Evolutionary conservation across 2,329 filamentous ascomycete genomes (phyloP).

Genomic region (Aspergillus costaricaensis): DNA sequence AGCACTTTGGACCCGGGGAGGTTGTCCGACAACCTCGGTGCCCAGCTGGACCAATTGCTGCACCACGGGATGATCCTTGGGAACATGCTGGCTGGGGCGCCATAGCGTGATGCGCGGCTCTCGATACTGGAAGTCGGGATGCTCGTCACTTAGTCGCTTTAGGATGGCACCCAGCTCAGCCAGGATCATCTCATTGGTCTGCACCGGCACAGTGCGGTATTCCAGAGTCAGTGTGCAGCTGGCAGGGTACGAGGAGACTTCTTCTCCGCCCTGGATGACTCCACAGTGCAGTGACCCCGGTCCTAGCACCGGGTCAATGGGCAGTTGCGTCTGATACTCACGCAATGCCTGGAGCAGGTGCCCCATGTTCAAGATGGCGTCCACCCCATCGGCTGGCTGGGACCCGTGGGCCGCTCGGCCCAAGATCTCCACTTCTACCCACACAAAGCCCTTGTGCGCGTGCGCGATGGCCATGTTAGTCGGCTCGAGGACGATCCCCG

Average conservation of each 20-base stretch:
- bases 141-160: slow-evolving; percentile 31
- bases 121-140: slow-evolving; percentile 44
- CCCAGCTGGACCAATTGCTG: slow-evolving; percentile 34
- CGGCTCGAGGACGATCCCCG: slow-evolving; percentile 54
- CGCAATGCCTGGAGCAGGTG: slow-evolving; percentile 52
- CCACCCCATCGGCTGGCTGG: slow-evolving; percentile 47
- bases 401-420: slow-evolving; percentile 42
- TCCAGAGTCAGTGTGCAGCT: slow-evolving; percentile 54
- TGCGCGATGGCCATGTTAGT: slow-evolving; percentile 45
- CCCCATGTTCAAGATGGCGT: slow-evolving; percentile 54
- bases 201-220: slow-evolving; percentile 50
- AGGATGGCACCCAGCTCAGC: slow-evolving; percentile 44
- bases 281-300: slow-evolving; percentile 51
- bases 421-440: slow-evolving; percentile 37
- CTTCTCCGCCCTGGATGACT: slow-evolving; percentile 54
- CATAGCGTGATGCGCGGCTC: slow-evolving; percentile 44
- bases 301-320: slow-evolving; percentile 38
- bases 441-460: slow-evolving; percentile 55
- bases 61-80: slow-evolving; percentile 46
- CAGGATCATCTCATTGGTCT: slow-evolving; percentile 43
- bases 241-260: slow-evolving; percentile 54
- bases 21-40: slow-evolving; percentile 27
- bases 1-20: slow-evolving; percentile 31
- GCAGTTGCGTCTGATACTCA: slow-evolving; percentile 42
- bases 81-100: slow-evolving; percentile 48